A percentile compares a stretch with the other conserved stretches of the same genome.
phyloP scores from a whole-genome alignment of 441 rosid genomes.

The Erysimum cheiri region DNA sequence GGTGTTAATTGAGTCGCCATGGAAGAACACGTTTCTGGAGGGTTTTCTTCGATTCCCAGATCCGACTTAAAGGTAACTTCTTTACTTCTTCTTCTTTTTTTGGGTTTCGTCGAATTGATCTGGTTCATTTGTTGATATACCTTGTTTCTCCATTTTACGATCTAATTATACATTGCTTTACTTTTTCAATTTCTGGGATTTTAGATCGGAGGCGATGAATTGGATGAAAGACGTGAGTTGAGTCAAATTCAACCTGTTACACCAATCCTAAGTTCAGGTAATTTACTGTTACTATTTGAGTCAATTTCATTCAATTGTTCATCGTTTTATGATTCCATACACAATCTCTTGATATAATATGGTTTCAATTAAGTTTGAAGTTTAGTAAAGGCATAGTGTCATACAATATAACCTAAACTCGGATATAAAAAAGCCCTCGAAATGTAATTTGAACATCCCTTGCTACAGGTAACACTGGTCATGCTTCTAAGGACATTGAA shows the following conservation, averaged over 20 bases:
- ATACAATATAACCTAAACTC: conserved; percentile 2
- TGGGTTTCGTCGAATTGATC: not conserved
- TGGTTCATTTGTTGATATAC: conserved; percentile 17
- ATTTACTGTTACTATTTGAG: conserved; percentile 9
- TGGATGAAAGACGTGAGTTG: conserved; percentile 47
- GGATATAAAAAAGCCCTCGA: not conserved
- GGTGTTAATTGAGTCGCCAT: conserved; percentile 39
- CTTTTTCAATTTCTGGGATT: conserved; percentile 33
- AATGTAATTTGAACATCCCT: conserved; percentile 21
- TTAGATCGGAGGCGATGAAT: conserved; percentile 50
- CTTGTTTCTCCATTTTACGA: not conserved
- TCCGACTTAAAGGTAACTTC: conserved; percentile 55
- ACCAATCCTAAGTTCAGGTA: conserved; percentile 46
- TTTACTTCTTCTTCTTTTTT: conserved; percentile 21
- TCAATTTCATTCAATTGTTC: conserved; percentile 6
- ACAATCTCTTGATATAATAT: conserved; percentile 1
- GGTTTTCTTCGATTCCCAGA: conserved; percentile 39
- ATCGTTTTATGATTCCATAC: not conserved
- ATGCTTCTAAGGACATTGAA: conserved; percentile 41
- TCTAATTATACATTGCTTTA: conserved; percentile 8
- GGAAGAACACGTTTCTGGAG: conserved; percentile 52
- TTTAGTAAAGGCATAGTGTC: not conserved
- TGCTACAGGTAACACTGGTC: conserved; percentile 45
- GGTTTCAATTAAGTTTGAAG: conserved; percentile 12
- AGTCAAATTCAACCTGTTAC: conserved; percentile 52